Base-by-base conservation (phyloP, 176 grass and related monocot species). In the Phoenix roebelenii region DNA sequence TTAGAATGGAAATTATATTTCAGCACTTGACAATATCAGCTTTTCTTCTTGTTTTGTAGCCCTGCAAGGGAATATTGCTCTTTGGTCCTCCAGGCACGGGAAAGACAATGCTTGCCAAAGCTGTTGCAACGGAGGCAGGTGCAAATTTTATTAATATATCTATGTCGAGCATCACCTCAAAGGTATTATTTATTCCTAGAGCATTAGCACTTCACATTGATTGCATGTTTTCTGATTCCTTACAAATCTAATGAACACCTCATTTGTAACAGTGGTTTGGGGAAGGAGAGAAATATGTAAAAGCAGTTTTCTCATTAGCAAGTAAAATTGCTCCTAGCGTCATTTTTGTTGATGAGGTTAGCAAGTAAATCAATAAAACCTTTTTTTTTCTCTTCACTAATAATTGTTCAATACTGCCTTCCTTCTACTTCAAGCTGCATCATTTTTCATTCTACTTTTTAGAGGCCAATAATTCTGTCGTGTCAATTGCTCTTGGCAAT, bases 111-210 rank as follows among this genome's bases (percentile, higher is more conserved):
- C 93, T 98, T 61, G 93, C 93, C 23, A 98, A 98, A 83, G 93
- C 93, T 54, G 93, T 98, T 67, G 93, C 93, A 65, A 98, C 93
- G 17, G 88, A 98, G 77, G 93, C 93, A 50, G 93, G 93, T 19
- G 93, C 93, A 54, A 98, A 98, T 74, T 98, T 98, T 70, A 98
- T 98, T 63, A 98, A 98, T 55, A 98, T 98, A 73, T 98, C 93
- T 48, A 98, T 98, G 93, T 89, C 93, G 68, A 98, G 93, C 78
- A 98, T 98, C 66, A 85, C 88, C 50, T 98, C 93, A 5, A 98
- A 98, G 88, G 93, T 98, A 89, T 60, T 98, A 89, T 60, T 52
- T 25, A 70, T 49, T 75, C 49, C 56, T 63, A 55, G 23, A 61
- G 32, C 53, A 83, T 55, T 23, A 75, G 5, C 3, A 71, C 2